Evolutionary conservation across 257 asterid genomes (phyloP).

Genomic region (Ajuga chamaepitys): DNA sequence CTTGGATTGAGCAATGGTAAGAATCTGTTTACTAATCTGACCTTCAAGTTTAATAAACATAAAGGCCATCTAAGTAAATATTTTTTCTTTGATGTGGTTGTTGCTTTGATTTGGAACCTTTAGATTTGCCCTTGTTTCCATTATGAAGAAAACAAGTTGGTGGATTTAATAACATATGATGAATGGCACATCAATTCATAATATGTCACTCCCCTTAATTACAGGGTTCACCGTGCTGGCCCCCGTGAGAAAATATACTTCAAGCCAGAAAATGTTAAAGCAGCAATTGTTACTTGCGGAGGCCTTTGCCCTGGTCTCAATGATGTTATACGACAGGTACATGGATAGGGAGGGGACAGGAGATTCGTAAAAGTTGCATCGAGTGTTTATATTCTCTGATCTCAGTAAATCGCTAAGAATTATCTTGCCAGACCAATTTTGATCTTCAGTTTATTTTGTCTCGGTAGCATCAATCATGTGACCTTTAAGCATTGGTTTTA

Average conservation of each 20-base stretch:
- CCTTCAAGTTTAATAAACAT: neutral
- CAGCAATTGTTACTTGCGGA: slow-evolving; percentile 94
- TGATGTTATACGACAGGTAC: slow-evolving; percentile 90
- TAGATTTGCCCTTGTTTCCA: neutral
- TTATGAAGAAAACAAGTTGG: neutral
- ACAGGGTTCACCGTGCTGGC: slow-evolving; percentile 97
- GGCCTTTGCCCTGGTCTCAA: slow-evolving; percentile 99
- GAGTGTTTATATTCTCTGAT: neutral
- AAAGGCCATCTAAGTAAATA: neutral
- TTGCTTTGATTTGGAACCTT: neutral
- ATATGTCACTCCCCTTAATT: neutral
- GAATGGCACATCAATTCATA: neutral
- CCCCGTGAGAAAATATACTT: slow-evolving; percentile 85
- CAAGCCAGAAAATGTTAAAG: slow-evolving; percentile 88
- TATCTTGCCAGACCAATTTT: neutral
- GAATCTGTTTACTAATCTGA: neutral
- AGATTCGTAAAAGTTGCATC: neutral
- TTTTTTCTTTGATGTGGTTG: neutral
- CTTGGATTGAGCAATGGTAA: slow-evolving; percentile 98
- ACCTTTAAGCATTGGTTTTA: neutral
- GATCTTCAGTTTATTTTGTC: neutral
- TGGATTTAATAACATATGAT: neutral
- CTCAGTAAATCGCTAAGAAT: neutral
- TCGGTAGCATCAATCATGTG: neutral
- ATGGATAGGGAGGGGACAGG: neutral